Conservation (phyloP, 768 basidiomycete genomes). For the Vararia minispora region DNA sequence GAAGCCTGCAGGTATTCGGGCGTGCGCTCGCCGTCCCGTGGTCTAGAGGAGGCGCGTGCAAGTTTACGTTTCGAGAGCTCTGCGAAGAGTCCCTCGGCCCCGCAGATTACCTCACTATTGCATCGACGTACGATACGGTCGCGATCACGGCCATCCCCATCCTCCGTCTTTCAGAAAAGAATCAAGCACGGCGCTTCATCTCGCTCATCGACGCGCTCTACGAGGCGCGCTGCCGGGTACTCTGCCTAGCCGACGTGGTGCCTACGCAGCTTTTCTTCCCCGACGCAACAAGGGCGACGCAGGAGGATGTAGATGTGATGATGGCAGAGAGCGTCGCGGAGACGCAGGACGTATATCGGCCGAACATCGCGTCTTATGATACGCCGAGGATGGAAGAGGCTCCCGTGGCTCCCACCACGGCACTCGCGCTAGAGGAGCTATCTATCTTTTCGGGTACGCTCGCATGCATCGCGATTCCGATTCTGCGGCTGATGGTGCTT, state of each 20-base stretch:
- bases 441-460: constrained; percentile 37
- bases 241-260: constrained; percentile 28
- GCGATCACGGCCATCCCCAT: constrained; percentile 39
- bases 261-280: constrained; percentile 45
- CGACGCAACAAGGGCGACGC: constrained; percentile 23
- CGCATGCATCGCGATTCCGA: neutral
- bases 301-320: constrained; percentile 21
- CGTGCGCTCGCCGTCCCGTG: constrained; percentile 33
- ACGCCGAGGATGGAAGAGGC: constrained; percentile 22
- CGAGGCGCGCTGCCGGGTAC: constrained; percentile 27
- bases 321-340: constrained; percentile 42
- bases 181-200: constrained; percentile 49
- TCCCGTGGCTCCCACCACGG: constrained; percentile 17
- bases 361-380: constrained; percentile 46
- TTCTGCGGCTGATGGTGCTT: neutral
- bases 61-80: constrained; percentile 39
- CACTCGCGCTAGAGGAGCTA: constrained; percentile 33
- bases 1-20: constrained; percentile 36
- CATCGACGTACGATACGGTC: constrained; percentile 37
- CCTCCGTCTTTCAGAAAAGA: constrained; percentile 38
- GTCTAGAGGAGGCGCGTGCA: constrained; percentile 26
- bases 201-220: constrained; percentile 52
- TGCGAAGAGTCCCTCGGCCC: constrained; percentile 42
- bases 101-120: constrained; percentile 47
- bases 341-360: constrained; percentile 36